Conservation (phyloP, 768 basidiomycete species). For the Mycena indigotica region DNA sequence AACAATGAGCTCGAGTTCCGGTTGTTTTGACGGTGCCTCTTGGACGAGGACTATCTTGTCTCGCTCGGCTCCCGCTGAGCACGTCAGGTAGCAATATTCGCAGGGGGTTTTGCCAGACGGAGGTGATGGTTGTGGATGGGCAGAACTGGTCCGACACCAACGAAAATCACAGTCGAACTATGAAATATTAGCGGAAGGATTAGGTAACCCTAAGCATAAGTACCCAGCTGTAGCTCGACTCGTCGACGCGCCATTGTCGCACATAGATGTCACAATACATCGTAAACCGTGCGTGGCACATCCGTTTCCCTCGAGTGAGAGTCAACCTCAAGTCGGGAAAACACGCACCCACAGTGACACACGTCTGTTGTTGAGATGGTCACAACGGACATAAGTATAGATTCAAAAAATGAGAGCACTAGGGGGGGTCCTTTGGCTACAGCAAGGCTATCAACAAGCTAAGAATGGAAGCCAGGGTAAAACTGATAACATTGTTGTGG, state of each 20-base stretch:
- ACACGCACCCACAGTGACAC: too few relatives aligned
- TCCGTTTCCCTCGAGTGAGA: too few relatives aligned
- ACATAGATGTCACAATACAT: background rate
- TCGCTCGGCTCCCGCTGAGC: background rate
- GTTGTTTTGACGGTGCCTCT: background rate
- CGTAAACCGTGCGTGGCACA: background rate
- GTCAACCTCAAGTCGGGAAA: too few relatives aligned
- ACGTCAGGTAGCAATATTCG: background rate
- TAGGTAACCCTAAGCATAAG: background rate
- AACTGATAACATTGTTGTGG: too few relatives aligned
- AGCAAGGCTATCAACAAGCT: too few relatives aligned
- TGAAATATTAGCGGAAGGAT: background rate
- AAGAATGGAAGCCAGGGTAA: too few relatives aligned
- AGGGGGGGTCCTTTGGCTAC: too few relatives aligned
- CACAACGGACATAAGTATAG: too few relatives aligned
- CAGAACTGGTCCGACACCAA: background rate
- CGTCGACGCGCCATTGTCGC: background rate
- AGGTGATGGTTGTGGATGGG: background rate
- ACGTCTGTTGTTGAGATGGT: too few relatives aligned
- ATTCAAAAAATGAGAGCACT: too few relatives aligned
- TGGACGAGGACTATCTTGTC: background rate
- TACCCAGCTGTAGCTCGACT: background rate
- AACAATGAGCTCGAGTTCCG: too few relatives aligned
- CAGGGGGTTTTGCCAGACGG: background rate
- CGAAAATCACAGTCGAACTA: background rate